phyloP scores from a whole-genome alignment of 108 stramenopile genomes.

The Thalassiosira profunda region DNA sequence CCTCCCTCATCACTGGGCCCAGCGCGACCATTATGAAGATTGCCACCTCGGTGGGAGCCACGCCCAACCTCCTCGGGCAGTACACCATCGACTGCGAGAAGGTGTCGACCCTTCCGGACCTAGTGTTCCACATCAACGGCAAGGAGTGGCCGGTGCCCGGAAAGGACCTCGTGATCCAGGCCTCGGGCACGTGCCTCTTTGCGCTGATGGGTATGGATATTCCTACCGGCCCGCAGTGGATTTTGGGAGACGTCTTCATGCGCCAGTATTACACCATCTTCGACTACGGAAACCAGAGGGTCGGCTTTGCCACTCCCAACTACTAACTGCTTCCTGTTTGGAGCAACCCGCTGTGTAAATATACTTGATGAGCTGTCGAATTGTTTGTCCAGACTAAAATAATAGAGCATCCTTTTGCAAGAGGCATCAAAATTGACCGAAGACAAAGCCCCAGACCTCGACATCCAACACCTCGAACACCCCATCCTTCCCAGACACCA shows the following conservation, averaged over 20 bases:
- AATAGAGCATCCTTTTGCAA: neutral
- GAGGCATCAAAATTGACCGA: slow-evolving; percentile 28
- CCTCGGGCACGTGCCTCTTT: slow-evolving; percentile 88
- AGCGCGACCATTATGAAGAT: slow-evolving; percentile 61
- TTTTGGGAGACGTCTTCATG: slow-evolving; percentile 98
- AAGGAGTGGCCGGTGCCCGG: slow-evolving; percentile 83
- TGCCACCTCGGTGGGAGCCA: slow-evolving; percentile 86
- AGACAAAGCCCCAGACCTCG: slow-evolving; percentile 74
- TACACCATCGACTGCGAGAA: slow-evolving; percentile 93
- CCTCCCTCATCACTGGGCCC: slow-evolving; percentile 93
- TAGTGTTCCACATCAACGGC: slow-evolving; percentile 87
- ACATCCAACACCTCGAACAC: slow-evolving; percentile 73
- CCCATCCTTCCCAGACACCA: slow-evolving; percentile 50
- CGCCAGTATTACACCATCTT: slow-evolving; percentile 96
- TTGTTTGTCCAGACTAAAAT: neutral
- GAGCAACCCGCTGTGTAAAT: no score
- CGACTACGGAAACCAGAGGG: slow-evolving; percentile 83
- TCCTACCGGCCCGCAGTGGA: slow-evolving; percentile 89
- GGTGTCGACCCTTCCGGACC: slow-evolving; percentile 64
- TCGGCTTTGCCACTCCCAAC: slow-evolving; percentile 87
- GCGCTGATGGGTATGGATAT: slow-evolving; percentile 98
- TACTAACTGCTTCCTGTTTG: no score
- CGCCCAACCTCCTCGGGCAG: slow-evolving; percentile 87
- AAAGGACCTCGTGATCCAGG: slow-evolving; percentile 88
- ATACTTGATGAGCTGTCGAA: neutral